These are phyloP conservation scores for Colletotrichum musicola DNA, from an alignment of 2,329 filamentous ascomycete species.

Conservation along the genomic window DNA sequence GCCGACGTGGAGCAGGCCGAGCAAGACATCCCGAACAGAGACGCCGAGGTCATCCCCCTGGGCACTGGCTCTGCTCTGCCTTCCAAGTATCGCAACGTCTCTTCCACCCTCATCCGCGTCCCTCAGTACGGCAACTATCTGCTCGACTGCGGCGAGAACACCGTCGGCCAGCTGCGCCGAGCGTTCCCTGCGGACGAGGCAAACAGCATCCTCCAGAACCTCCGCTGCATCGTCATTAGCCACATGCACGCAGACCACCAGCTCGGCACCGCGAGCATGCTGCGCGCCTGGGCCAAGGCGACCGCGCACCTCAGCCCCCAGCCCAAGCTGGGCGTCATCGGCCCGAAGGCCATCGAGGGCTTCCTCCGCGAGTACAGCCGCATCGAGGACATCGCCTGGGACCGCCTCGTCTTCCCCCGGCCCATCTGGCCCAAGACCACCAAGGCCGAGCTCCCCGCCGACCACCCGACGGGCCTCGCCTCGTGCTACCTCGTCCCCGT, in stretches of 20 bases:
- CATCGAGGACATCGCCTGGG: constrained; percentile 82
- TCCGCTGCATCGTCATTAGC: constrained; percentile 91
- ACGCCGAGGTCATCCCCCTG: constrained; percentile 86
- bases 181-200: constrained; percentile 76
- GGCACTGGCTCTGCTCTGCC: constrained; percentile 93
- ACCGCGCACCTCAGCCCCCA: constrained; percentile 51
- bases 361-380: constrained; percentile 85
- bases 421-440: constrained; percentile 24
- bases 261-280: constrained; percentile 83
- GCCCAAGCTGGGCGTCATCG: constrained; percentile 73
- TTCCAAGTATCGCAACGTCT: constrained; percentile 96
- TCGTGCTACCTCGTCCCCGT: constrained; percentile 78
- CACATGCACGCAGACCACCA: constrained; percentile 98
- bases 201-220: constrained; percentile 77
- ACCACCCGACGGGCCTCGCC: constrained; percentile 68
- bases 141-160: constrained; percentile 93
- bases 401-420: constrained; percentile 55
- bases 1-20: constrained; percentile 64
- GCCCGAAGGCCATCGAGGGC: constrained; percentile 76
- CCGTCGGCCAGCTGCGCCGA: constrained; percentile 86
- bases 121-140: constrained; percentile 90
- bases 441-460: constrained; percentile 54
- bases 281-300: constrained; percentile 82
- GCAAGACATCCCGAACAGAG: constrained; percentile 76
- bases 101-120: constrained; percentile 84